These are phyloP conservation scores for Pichia sp. DNA, from an alignment of 1,139 yeast genomes.

Conservation along the genomic window DNA sequence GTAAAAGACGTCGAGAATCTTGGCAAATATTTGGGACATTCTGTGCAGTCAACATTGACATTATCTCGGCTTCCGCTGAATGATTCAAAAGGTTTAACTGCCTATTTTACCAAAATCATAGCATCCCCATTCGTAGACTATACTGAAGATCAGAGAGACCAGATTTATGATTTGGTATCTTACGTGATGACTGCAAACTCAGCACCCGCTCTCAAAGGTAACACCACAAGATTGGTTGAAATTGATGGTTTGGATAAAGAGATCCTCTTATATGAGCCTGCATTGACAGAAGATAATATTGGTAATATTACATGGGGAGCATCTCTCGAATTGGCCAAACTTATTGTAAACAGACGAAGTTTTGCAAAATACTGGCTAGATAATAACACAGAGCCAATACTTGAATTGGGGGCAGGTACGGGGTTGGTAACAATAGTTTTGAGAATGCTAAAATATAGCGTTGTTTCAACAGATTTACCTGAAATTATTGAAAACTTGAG, in stretches of 20 bases:
- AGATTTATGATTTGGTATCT: constrained; percentile 49
- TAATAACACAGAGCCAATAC: constrained; percentile 29
- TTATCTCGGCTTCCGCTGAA: constrained; percentile 6
- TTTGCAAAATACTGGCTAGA: constrained; percentile 18
- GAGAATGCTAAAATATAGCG: constrained; percentile 37
- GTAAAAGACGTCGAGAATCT: constrained; percentile 1
- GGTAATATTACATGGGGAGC: constrained; percentile 98
- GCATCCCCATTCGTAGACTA: constrained; percentile 51
- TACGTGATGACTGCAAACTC: constrained; percentile 70
- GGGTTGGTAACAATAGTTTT: constrained; percentile 79
- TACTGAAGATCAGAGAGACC: constrained; percentile 28
- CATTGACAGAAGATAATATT: constrained; percentile 75
- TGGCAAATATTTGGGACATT: constrained; percentile 1
- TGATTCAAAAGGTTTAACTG: constrained; percentile 28
- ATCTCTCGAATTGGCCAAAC: constrained; percentile 57
- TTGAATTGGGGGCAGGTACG: constrained; percentile 92
- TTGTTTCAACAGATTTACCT: constrained; percentile 67
- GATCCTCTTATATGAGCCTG: constrained; percentile 65
- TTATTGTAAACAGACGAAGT: constrained; percentile 29
- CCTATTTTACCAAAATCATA: constrained; percentile 61
- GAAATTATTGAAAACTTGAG: constrained; percentile 65
- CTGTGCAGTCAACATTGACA: constrained; percentile 2
- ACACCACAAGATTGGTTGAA: constrained; percentile 32
- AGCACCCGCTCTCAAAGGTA: constrained; percentile 82
- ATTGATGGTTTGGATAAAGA: constrained; percentile 11